Evolutionary conservation across 257 asterid genomes (phyloP), one percentile per base, ranked within the genome.

Genomic region (Solanum sitiens): DNA sequence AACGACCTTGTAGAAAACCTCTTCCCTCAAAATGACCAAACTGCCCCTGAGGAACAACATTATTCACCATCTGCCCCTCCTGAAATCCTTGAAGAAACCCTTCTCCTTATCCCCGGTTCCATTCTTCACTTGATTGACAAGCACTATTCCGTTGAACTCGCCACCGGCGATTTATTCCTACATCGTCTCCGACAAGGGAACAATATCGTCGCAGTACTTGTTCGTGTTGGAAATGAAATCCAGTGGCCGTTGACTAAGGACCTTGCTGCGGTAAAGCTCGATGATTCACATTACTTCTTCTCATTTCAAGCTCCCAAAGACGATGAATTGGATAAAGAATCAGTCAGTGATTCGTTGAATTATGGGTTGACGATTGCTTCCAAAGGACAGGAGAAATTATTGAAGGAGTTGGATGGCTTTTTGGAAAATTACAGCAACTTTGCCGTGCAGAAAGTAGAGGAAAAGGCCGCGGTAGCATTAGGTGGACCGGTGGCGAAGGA

Each of bases 181-280:
- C 86, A 90, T 80, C 88, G 96, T 86, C 92, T 97, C 76, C 90
- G 88, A 6, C 96, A 97, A 84, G 96, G 94, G 0, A 90, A 87
- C 4, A 91, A 88, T 86, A 91, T 94, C 53, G 89, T 96, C 47
- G 98, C 98, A 11, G 94, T 92, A 14, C 75, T 96, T n/a, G 98
- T 98, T 39, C 85, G 98, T 39, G 93, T 95, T 56, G 87, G 94
- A 21, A 92, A 94, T 35, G 98, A 93, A 9, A 91, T 93, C 21
- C 97, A 95, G 86, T 97, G 98, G 96, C 99, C 99, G 1, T 87
- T 97, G 63, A 95, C 98, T 65, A 93, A 93, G 87, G 99, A 97
- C 84, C 88, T 94, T 2, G 95, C 98, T n/a, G 91, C 98, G 27
- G 98, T 97, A 11, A 97, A 93, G 87, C 98, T 97, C 59, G 98